Base-by-base conservation (phyloP, 108 stramenopile genomes). In the Ochromonas danica region DNA sequence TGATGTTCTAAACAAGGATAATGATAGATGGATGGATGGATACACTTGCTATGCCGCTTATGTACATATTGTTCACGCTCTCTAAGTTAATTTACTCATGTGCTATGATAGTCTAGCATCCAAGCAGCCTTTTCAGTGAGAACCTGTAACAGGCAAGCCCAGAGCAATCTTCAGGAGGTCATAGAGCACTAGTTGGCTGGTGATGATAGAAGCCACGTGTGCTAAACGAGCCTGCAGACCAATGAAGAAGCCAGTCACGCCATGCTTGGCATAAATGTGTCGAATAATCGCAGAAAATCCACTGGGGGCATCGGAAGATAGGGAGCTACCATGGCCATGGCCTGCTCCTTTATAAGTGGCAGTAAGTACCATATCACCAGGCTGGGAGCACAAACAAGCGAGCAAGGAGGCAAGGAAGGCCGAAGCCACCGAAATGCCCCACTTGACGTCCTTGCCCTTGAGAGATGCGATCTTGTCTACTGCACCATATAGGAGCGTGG, bases 291-390 rank as follows among this genome's bases (percentile, higher is more conserved):
- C 43, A 0, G 33, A 22, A 71, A 88, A 72, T 2, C 67, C 83
- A 14, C 40, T 61, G 1, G 25, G 70, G 0, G n/a, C 63, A 33
- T 42, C 45, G 17, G 82, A 65, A 31, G 83, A 85, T 51, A 22
- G 14, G 6, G 22, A 6, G 45, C 14, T 14, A 14, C 22, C 22
- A 6, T 51, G 45, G 22, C 45, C 45, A 51, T 51, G 45, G 6
- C 45, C 45, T 51, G 14, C 45, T 51, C 22, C 6, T 60, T 87
- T 91, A 80, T 94, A 89, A 2, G 91, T 90, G 61, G 92, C 89
- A 14, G 94, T 94, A 36, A 97, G 83, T 61, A 97, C 91, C 89
- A 94, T 92, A 82, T 97, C 96, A 25, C 96, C 96, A 43, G 96
- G 96, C 63, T 97, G 96, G 62, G 90, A 90, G 79, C 90, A 89